Evolutionary conservation across 2,329 filamentous ascomycete species (phyloP), one percentile per base, ranked within the genome.

Genomic region (Xylaria sp.): DNA sequence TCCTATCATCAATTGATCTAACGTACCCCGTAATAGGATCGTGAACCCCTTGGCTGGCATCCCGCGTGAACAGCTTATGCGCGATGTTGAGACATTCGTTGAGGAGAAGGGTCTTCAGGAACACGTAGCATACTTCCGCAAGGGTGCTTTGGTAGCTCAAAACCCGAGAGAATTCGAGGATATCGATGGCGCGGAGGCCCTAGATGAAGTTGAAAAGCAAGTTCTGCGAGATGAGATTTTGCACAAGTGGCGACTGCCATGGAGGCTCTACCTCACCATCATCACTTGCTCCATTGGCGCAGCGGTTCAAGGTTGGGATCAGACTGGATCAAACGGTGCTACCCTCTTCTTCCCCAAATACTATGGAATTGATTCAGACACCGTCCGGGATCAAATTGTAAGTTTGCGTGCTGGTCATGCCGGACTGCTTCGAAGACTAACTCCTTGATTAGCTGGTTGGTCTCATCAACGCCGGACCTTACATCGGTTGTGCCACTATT

Each of bases 81-180:
- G 78, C 40, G 84, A 90, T 74, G 89, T 79, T 47, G 77, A 88
- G 60, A 82, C 82, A n/a, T 93, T 92, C 74, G 90, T 89, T 47
- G 81, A 82, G 16, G 80, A 85, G 50, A 87, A 91, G 72, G 84
- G 84, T 27, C 83, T 94, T 29, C 79, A 81, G 1, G 86, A 91
- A 63, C 84, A 91, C 71, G 80, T 88, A 2, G 80, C 82, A 3
- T 76, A 91, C 18, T 84, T 94, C 60, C 84, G 86, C 60, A 91
- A 90, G 74, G 92, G 91, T 40, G 93, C 92, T 3, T 83, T 95
- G 12, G 86, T 94, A 21, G 92, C 92, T 2, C 91, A 93, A 77
- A 88, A 91, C 72, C 91, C 91, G 0, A 81, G 82, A 9, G 83
- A 84, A 35, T 92, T 82, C 77, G 90, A 92, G 66, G 82, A 84